Evolutionary conservation across 2,329 filamentous ascomycete species (phyloP).

Genomic region (Penicillium frequentans): DNA sequence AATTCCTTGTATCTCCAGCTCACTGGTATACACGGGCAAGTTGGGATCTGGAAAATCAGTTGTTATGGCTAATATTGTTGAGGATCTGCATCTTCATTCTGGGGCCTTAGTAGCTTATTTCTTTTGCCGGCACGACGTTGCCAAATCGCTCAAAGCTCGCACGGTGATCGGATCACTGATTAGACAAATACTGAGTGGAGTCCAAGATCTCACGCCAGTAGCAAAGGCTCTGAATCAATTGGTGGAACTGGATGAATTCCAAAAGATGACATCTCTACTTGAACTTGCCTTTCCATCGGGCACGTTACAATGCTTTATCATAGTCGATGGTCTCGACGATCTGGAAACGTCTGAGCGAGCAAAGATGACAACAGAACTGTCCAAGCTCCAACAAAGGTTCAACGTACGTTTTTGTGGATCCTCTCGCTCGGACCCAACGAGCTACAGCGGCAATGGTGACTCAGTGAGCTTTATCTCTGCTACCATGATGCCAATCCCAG

Average conservation of each 20-base stretch:
- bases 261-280: not conserved
- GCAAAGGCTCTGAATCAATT: not conserved
- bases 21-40: constrained; percentile 40
- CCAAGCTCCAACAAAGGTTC: no score
- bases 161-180: constrained; percentile 35
- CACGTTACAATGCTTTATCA: not conserved
- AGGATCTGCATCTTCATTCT: constrained; percentile 37
- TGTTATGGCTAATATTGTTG: constrained; percentile 46
- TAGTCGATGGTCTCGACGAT: not conserved
- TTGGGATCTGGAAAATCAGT: constrained; percentile 50
- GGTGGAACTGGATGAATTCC: not conserved
- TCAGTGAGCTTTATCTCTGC: not conserved
- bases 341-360: no score
- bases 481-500: not conserved
- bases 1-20: no score
- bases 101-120: no score
- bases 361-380: no score
- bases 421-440: not conserved
- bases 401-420: no score
- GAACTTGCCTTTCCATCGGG: not conserved
- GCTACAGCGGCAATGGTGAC: not conserved
- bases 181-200: constrained; percentile 33
- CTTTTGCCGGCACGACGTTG: constrained; percentile 34
- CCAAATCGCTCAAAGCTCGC: constrained; percentile 27
- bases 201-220: not conserved